Conservation (phyloP, 2,329 filamentous ascomycete species). For the Pseudogymnoascus sp. region DNA sequence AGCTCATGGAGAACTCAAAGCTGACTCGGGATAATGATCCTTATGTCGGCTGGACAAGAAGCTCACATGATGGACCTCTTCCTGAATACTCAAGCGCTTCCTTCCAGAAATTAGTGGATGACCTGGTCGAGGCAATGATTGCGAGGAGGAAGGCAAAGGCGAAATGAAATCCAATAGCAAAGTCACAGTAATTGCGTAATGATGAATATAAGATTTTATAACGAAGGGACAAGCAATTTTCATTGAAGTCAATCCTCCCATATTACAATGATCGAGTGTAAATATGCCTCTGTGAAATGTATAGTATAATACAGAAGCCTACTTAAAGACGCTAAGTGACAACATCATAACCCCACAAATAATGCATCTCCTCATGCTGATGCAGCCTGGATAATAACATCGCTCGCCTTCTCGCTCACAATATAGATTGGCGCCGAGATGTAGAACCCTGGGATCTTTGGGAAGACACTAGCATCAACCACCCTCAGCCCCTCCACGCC, state of each 20-base stretch:
- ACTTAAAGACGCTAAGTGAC: not conserved
- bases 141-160: conserved; percentile 10
- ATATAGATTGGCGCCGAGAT: conserved; percentile 46
- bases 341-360: not conserved
- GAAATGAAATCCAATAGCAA: no score
- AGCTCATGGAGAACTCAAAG: conserved; percentile 12
- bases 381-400: conserved; percentile 37
- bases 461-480: conserved; percentile 54
- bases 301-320: not conserved
- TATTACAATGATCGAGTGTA: not conserved
- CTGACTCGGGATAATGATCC: conserved; percentile 6
- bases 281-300: not conserved
- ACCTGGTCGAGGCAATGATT: conserved; percentile 11
- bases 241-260: not conserved
- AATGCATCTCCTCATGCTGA: not conserved
- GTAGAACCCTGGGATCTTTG: conserved; percentile 45
- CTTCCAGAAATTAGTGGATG: conserved; percentile 13
- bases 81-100: conserved; percentile 12
- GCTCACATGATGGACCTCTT: conserved; percentile 12
- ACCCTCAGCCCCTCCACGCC: conserved; percentile 50
- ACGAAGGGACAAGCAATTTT: not conserved
- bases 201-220: not conserved
- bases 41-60: conserved; percentile 15
- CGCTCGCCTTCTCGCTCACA: conserved; percentile 54
- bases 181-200: not conserved